phyloP scores from a whole-genome alignment of 352 stramenopile species.

The Phytophthora cajani region DNA sequence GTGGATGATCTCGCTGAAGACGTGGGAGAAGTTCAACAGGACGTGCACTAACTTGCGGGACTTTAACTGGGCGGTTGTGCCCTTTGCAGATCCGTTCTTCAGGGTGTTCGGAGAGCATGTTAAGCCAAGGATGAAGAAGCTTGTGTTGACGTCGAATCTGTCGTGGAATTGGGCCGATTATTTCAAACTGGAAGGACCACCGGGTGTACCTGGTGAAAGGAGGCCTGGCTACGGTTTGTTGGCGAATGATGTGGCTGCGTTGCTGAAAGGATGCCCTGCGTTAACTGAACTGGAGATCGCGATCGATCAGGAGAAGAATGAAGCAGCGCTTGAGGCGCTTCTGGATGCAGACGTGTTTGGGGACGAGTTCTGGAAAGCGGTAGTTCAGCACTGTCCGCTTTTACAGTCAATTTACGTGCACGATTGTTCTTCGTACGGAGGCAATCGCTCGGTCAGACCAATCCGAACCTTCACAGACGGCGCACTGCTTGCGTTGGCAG shows the following conservation, averaged over 20 bases:
- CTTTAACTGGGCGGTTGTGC: conserved; percentile 49
- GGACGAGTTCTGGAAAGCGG: conserved; percentile 44
- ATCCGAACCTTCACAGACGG: conserved; percentile 46
- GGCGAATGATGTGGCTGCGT: conserved; percentile 35
- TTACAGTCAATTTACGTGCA: conserved; percentile 37
- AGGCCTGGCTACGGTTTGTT: conserved; percentile 30
- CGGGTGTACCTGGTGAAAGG: neutral
- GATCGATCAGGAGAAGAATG: conserved; percentile 46
- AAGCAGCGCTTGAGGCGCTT: conserved; percentile 12
- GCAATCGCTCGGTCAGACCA: conserved; percentile 34
- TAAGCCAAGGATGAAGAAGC: conserved; percentile 44
- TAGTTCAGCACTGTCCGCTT: conserved; percentile 32
- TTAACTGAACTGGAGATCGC: conserved; percentile 44
- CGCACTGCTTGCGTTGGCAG: conserved; percentile 37
- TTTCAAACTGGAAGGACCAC: conserved; percentile 22
- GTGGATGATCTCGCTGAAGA: conserved; percentile 42
- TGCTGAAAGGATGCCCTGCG: conserved; percentile 44
- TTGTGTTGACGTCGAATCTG: conserved; percentile 48
- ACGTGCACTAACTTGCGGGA: conserved; percentile 44
- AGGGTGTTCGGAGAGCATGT: conserved; percentile 43
- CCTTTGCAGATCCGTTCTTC: conserved; percentile 53
- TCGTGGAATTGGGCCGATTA: conserved; percentile 48
- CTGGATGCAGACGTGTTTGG: conserved; percentile 46
- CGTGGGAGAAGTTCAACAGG: conserved; percentile 46
- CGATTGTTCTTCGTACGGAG: conserved; percentile 35